phyloP scores from a whole-genome alignment of 2,329 filamentous ascomycete genomes.

The Ophidiomyces ophidiicola region DNA sequence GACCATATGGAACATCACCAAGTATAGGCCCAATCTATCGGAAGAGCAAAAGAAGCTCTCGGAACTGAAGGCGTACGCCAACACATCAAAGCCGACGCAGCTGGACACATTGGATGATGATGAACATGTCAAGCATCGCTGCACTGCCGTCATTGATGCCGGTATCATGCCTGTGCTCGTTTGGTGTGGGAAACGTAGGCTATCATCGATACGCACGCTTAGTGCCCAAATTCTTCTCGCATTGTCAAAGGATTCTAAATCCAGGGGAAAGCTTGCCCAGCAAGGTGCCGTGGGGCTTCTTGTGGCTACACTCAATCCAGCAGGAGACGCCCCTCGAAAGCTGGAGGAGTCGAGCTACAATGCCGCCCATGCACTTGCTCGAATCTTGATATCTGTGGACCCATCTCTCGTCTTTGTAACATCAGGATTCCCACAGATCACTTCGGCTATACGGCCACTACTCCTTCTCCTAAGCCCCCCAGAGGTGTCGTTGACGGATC shows the following conservation, averaged over 20 bases:
- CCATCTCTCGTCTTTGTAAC: conserved; percentile 73
- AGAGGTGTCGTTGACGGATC: conserved; percentile 41
- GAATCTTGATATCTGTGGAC: conserved; percentile 77
- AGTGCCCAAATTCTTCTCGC: conserved; percentile 66
- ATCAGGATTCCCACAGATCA: conserved; percentile 57
- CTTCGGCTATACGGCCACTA: conserved; percentile 71
- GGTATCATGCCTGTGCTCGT: conserved; percentile 67
- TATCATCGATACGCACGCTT: conserved; percentile 55
- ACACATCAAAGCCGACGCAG: conserved; percentile 55
- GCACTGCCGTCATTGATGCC: conserved; percentile 64
- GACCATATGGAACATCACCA: conserved; percentile 72
- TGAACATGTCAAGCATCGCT: conserved; percentile 60
- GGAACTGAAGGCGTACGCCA: conserved; percentile 88
- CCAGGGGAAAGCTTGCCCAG: conserved; percentile 71
- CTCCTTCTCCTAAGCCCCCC: conserved; percentile 59
- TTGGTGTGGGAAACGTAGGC: conserved; percentile 55
- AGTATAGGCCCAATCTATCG: conserved; percentile 62
- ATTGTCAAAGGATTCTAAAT: conserved; percentile 58
- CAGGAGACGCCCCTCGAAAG: conserved; percentile 29
- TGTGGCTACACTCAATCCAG: conserved; percentile 49
- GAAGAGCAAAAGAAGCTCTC: conserved; percentile 88
- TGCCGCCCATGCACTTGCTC: conserved; percentile 68
- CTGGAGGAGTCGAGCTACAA: conserved; percentile 39
- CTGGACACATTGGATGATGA: conserved; percentile 62
- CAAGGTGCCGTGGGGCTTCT: conserved; percentile 86